Evolutionary conservation across 1,139 yeast genomes (phyloP), one percentile per base, ranked within the genome.

Genomic region (Kluyveromyces sp.): DNA sequence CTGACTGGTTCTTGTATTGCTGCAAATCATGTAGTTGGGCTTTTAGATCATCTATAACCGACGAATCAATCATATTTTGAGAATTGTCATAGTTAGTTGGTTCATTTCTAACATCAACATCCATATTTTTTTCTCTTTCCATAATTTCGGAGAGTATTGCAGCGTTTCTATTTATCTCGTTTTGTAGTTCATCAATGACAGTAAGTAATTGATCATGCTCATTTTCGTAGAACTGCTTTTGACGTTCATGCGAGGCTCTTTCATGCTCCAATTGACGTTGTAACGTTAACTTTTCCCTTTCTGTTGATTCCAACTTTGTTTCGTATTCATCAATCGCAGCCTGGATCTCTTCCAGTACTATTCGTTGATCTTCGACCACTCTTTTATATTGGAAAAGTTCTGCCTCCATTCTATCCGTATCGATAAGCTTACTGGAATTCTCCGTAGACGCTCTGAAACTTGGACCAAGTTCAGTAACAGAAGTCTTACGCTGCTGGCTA

Each of bases 241-340:
- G 64, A 39, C 52, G 55, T n/a, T 48, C 42, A 31, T 52, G 58
- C 34, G 53, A 51, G 15, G 52, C 51, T 34, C 49, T 50, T 41
- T 59, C 60, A 32, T 48, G 43, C 3, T 50, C 48, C 39, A 61
- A 37, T 41, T 57, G 57, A n/a, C 51, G 48, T 41, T 54, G 57
- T 35, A 61, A 49, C 5, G 43, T 45, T n/a, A 46, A 41, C 31
- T 52, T 52, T 34, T 57, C 63, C 4, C 41, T 30, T 45, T 60
- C 64, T 41, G 57, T 42, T 8, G 45, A 47, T 25, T 49, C 51
- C 33, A 60, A 41, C 32, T 53, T 56, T 4, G 47, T 50, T 43
- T 61, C 65, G 43, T 61, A 60, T 27, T 52, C 55, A 42, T 62
- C 66, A 29, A 62, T 59, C 2, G 63, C 57, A 5, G 64, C 65